phyloP scores from a whole-genome alignment of 805 yeast species.

The Kazachstania africana region DNA sequence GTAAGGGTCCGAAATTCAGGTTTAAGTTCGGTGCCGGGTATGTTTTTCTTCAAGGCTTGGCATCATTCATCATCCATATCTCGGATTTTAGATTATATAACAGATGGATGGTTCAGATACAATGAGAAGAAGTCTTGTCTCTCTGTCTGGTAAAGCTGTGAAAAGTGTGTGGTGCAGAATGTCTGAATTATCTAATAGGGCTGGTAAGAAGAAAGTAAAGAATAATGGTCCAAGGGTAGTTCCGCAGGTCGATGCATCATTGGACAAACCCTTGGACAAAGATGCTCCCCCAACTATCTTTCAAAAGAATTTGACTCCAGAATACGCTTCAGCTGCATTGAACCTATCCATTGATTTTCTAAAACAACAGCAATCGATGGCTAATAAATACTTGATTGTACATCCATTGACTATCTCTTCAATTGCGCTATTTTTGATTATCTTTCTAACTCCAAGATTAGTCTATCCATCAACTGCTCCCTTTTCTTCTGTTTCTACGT shows the following conservation, averaged over 20 bases:
- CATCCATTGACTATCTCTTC: constrained; percentile 31
- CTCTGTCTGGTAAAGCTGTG: too few relatives aligned
- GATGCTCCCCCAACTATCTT: constrained; percentile 42
- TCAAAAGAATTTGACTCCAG: constrained; percentile 41
- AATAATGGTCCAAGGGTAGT: too few relatives aligned
- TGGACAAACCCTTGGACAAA: constrained; percentile 43
- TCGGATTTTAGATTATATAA: too few relatives aligned
- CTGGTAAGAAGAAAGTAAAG: too few relatives aligned
- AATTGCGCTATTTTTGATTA: constrained; percentile 9
- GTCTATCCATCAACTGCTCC: constrained; percentile 11
- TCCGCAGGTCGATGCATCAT: constrained; percentile 39
- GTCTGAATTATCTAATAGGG: too few relatives aligned
- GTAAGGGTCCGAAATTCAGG: too few relatives aligned
- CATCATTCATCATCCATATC: too few relatives aligned
- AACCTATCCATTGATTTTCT: constrained; percentile 55
- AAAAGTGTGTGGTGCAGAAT: too few relatives aligned
- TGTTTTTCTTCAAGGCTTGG: too few relatives aligned
- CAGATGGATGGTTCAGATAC: too few relatives aligned
- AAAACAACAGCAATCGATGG: constrained; percentile 32
- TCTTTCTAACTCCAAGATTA: constrained; percentile 13
- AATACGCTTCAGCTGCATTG: constrained; percentile 45
- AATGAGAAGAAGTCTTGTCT: too few relatives aligned
- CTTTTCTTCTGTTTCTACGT: constrained; percentile 12
- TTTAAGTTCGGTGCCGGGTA: too few relatives aligned
- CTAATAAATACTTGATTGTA: constrained; percentile 36